Evolutionary conservation across 129 eudicot species (phyloP), one percentile per base, ranked within the genome.

Genomic region (Pseudognaphalium luteoalbum): DNA sequence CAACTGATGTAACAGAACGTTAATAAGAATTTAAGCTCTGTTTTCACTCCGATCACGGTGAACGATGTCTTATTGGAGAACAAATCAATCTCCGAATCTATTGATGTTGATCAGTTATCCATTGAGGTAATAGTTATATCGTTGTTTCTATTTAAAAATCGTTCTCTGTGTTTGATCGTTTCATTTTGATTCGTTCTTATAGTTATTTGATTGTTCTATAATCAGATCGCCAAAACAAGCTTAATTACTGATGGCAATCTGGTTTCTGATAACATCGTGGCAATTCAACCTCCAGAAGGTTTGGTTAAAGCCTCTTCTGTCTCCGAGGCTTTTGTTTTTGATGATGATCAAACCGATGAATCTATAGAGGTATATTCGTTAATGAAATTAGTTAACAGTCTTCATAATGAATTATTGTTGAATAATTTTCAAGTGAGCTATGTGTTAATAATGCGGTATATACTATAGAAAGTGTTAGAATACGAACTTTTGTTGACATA

Each of bases 261-360:
- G 58, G 68, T 47, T 71, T 56, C 72, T 63, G 73, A 47, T 47
- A 4, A 47, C 0, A 0, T 1, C 3, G n/a, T 14, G n/a, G 17
- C 54, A 15, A 47, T 47, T 47, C n/a, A 47, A 47, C 17, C 3
- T 47, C 54, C 54, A 47, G 54, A 66, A 66, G 71, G 67, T 1
- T 42, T 65, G 17, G 41, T 58, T 15, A 34, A 22, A 60, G 22
- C n/a, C n/a, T 17, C 68, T 25, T 44, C 73, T 1, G 39, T 64
- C 22, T 79, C 80, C 16, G 80, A 80, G 70, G 70, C 83, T 11
- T 73, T 73, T 12, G 70, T 56, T 56, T 66, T 66, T 56, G 61
- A 68, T 7, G 68, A 56, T 14, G 80, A 74, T 66, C 76, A 74
- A 7, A 32, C 80, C 12, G 17, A 5, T 47, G 54, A 14, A 5